Conservation (phyloP, 2,329 filamentous ascomycete genomes). For the Endoconidiophora polonica region DNA sequence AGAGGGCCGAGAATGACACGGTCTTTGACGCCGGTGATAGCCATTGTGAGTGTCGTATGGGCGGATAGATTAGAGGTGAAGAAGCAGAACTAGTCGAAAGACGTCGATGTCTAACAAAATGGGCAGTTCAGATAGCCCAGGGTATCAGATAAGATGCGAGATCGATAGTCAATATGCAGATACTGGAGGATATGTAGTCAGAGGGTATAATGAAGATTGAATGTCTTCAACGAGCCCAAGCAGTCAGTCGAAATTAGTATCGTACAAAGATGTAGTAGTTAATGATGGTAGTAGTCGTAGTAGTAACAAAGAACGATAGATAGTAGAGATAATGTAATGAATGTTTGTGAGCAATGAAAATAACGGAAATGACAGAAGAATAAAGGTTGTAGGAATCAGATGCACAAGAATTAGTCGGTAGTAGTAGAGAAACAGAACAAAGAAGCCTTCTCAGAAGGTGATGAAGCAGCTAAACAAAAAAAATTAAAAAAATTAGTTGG, state of each 20-base stretch:
- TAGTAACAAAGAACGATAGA: no score
- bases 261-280: neutral
- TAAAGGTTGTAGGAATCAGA: neutral
- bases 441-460: neutral
- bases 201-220: no score
- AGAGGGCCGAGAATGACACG: constrained; percentile 14
- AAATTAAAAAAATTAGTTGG: neutral
- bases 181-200: no score
- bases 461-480: neutral
- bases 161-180: no score
- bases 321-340: no score
- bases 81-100: no score
- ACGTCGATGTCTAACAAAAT: no score
- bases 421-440: neutral
- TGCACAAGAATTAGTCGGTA: neutral
- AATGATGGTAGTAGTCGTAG: neutral
- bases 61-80: no score
- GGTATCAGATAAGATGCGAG: no score
- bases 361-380: neutral
- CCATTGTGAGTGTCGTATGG: constrained; percentile 3
- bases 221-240: no score
- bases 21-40: constrained; percentile 7
- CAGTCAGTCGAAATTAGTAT: no score
- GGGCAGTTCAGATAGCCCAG: no score
- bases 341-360: neutral